A percentile compares a stretch with the other conserved stretches of the same genome.
Conservation (phyloP, 1,284 basidiomycete species). For the Heterobasidion irregulare region DNA sequence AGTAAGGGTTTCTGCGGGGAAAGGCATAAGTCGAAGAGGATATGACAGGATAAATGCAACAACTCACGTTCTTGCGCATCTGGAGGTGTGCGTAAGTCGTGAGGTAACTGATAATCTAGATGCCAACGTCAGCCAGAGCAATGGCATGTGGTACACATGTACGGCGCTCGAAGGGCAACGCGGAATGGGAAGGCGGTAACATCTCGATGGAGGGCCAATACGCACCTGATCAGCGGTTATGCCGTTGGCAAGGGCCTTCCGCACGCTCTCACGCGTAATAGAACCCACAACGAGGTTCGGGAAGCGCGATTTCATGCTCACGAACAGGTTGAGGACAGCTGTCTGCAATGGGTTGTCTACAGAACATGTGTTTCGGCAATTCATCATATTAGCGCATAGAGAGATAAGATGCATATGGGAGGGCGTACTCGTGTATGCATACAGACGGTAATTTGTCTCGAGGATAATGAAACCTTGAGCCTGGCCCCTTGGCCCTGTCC, state of each 20-base stretch:
- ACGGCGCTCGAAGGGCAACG: neutral
- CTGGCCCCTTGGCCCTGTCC: slow-evolving; percentile 43
- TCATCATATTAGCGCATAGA: too few relatives aligned
- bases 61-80: slow-evolving; percentile 86
- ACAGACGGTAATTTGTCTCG: slow-evolving; percentile 97
- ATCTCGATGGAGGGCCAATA: slow-evolving; percentile 3
- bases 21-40: neutral
- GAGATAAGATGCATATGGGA: too few relatives aligned
- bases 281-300: slow-evolving; percentile 94
- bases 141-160: slow-evolving; percentile 27
- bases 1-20: slow-evolving; percentile 70
- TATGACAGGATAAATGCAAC: neutral
- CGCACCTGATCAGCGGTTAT: slow-evolving; percentile 92
- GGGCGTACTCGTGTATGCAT: slow-evolving; percentile 87
- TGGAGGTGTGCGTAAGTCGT: slow-evolving; percentile 94
- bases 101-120: slow-evolving; percentile 93
- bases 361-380: neutral
- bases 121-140: neutral
- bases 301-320: slow-evolving; percentile 88
- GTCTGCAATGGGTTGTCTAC: slow-evolving; percentile 92
- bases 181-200: slow-evolving; percentile 5
- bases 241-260: slow-evolving; percentile 88
- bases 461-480: slow-evolving; percentile 89
- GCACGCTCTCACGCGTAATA: slow-evolving; percentile 92
- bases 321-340: slow-evolving; percentile 92